A percentile compares a stretch with the other conserved stretches of the same genome.
Conservation (phyloP, 805 yeast species). For the Myxozyma monticola region DNA sequence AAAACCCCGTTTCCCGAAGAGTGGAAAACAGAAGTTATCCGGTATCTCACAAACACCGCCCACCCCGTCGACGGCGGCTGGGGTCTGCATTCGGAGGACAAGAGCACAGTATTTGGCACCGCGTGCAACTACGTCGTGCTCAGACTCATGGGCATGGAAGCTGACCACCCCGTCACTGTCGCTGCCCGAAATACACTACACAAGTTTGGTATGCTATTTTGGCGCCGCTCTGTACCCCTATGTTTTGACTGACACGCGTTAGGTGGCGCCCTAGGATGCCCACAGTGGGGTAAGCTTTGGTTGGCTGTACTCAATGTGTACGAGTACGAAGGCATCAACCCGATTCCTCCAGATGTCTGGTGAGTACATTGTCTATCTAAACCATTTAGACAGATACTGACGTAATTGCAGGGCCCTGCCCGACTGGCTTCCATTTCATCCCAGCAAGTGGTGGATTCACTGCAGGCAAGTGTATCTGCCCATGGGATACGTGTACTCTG, state of each 20-base stretch:
- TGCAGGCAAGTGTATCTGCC: constrained; percentile 90
- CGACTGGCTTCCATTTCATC: constrained; percentile 77
- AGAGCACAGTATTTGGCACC: constrained; percentile 94
- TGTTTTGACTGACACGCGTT: too few relatives aligned
- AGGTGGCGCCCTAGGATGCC: constrained; percentile 91
- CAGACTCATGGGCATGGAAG: constrained; percentile 72
- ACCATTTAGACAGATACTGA: neutral
- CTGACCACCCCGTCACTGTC: constrained; percentile 72
- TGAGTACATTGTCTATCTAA: neutral
- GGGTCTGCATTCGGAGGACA: constrained; percentile 93
- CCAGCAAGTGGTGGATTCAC: constrained; percentile 99
- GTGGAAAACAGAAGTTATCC: constrained; percentile 64
- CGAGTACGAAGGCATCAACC: constrained; percentile 96
- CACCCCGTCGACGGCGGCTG: constrained; percentile 99
- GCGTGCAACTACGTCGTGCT: constrained; percentile 79
- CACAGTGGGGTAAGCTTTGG: constrained; percentile 99
- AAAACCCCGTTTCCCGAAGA: constrained; percentile 67
- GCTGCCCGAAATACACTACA: constrained; percentile 72
- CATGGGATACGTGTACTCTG: constrained; percentile 73
- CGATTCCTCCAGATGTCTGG: constrained; percentile 97
- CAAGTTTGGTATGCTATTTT: constrained; percentile 46
- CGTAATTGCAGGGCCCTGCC: constrained; percentile 55
- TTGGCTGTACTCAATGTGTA: constrained; percentile 75
- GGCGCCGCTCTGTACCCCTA: neutral
- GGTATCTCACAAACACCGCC: constrained; percentile 86